Percentiles rank a stretch among this genome's conserved stretches.
Evolutionary conservation across 2,329 filamentous ascomycete genomes (phyloP).

Genomic region (Phialophora verrucosa): DNA sequence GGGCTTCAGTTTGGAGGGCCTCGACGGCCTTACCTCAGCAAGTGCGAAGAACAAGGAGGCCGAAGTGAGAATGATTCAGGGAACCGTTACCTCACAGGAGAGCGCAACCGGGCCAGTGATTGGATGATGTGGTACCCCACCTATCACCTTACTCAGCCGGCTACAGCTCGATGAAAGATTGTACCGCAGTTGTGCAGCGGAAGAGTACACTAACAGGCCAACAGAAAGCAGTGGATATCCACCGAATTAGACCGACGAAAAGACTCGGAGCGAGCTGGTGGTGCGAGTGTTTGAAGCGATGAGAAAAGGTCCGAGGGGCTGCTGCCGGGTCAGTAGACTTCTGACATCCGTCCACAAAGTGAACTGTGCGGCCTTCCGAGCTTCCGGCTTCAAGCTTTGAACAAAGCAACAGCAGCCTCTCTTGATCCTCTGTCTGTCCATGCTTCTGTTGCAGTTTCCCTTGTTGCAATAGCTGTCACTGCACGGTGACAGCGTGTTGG

Average conservation of each 20-base stretch:
- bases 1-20: not conserved
- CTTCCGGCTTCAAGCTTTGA: constrained; percentile 6
- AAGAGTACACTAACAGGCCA: not conserved
- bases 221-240: constrained; percentile 5
- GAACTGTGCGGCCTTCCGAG: constrained; percentile 7
- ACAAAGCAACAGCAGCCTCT: not conserved
- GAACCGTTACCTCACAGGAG: not conserved
- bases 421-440: constrained; percentile 11
- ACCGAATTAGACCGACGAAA: not conserved
- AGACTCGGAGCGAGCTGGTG: constrained; percentile 1
- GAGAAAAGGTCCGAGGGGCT: not conserved
- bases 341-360: not conserved
- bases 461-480: constrained; percentile 9
- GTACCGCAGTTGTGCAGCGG: not conserved
- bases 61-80: not conserved
- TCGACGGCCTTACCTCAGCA: constrained; percentile 9
- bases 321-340: not conserved
- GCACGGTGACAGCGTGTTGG: not conserved
- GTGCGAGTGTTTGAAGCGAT: not conserved
- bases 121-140: not conserved
- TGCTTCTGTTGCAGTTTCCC: constrained; percentile 7
- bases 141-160: constrained; percentile 13
- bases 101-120: constrained; percentile 2
- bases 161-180: not conserved
- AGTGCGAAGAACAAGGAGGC: not conserved